Evolutionary conservation across 495 filamentous ascomycete genomes (phyloP), one percentile per base, ranked within the genome.

Genomic region (Talaromyces adpressus): DNA sequence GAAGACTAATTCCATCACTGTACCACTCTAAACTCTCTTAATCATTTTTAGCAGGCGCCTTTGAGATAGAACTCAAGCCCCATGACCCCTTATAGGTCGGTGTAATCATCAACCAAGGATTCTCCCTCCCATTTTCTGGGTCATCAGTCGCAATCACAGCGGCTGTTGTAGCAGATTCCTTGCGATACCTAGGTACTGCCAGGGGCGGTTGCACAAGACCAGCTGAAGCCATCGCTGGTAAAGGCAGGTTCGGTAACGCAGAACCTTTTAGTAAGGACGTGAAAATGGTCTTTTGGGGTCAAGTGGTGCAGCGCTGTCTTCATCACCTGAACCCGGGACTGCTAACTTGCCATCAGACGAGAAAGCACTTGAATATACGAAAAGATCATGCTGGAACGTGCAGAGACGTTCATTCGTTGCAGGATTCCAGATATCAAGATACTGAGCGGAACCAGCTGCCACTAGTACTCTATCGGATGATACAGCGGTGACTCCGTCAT

Each of bases 101-200:
- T 1, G 20, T 6, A 29, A 29, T 29, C 11, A 29, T 29, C 11
- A 56, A 16, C 52, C 52, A 56, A 14, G 52, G 23, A 27, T 56
- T 56, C n/a, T 56, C 52, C 6, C 52, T 2, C 0, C 52, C 52
- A n/a, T 56, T 56, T 27, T 14, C 9, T 0, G 52, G 22, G 9
- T 56, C 52, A 56, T 29, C 51, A 29, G 51, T 54, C 7, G 51
- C 51, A 54, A 54, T 54, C 18, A 54, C 51, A 29, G 51, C 51
- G 9, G 51, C 51, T 2, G 51, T 27, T 7, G 25, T 23, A 16
- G 51, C 25, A 0, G 51, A 54, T 3, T 29, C 18, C 5, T 12
- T 27, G 22, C 8, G 51, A 54, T 54, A 54, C 22, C 22, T 54
- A 16, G 22, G 22, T 12, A 20, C 18, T 54, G 51, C 18, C 22